Percentiles rank a stretch among this genome's conserved stretches.
Conservation (phyloP, 768 basidiomycete species). For the Naganishia antarctica region DNA sequence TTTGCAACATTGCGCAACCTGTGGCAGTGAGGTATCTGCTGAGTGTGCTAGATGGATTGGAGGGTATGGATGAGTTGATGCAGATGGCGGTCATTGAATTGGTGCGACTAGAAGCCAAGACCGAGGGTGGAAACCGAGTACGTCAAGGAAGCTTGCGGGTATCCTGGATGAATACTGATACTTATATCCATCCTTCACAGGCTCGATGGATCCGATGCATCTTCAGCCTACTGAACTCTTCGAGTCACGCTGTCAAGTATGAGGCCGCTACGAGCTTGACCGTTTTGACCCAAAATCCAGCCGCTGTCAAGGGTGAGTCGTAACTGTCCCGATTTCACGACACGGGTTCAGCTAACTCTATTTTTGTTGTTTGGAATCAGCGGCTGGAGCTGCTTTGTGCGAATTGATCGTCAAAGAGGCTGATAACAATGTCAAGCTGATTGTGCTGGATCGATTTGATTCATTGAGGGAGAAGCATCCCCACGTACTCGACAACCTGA, state of each 20-base stretch:
- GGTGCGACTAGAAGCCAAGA: slow-evolving; percentile 80
- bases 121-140: slow-evolving; percentile 75
- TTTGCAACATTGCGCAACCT: slow-evolving; percentile 69
- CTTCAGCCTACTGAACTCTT: slow-evolving; percentile 81
- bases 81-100: slow-evolving; percentile 96
- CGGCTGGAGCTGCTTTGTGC: slow-evolving; percentile 81
- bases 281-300: slow-evolving; percentile 86
- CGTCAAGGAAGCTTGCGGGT: slow-evolving; percentile 40
- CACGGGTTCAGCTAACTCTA: slow-evolving; percentile 26
- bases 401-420: slow-evolving; percentile 88
- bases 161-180: background rate
- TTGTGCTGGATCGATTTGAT: slow-evolving; percentile 88
- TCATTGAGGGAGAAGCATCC: slow-evolving; percentile 76
- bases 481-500: slow-evolving; percentile 74
- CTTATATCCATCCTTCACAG: slow-evolving; percentile 50
- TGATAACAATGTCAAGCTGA: slow-evolving; percentile 98
- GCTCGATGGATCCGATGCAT: slow-evolving; percentile 90
- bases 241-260: slow-evolving; percentile 91
- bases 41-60: slow-evolving; percentile 75
- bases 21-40: slow-evolving; percentile 89
- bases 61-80: slow-evolving; percentile 77
- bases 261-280: slow-evolving; percentile 95
- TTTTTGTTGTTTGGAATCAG: slow-evolving; percentile 53
- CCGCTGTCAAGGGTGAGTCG: slow-evolving; percentile 80
- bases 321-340: background rate